Conservation (phyloP, 1,139 yeast species). For the Taiozyma sp. region DNA sequence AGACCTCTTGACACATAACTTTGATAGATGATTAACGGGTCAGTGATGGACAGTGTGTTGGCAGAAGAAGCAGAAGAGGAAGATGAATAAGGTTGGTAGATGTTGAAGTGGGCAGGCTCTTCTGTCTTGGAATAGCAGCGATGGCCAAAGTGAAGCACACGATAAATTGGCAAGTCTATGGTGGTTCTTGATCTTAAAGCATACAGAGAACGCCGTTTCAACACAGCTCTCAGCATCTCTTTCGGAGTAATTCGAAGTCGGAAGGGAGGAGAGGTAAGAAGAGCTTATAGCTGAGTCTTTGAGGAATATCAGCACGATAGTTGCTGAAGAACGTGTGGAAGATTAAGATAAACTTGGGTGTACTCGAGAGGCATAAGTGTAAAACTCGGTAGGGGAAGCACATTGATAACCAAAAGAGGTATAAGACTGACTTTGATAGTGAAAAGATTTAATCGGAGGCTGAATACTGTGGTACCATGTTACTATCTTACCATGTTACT, state of each 20-base stretch:
- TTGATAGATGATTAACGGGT: constrained; percentile 58
- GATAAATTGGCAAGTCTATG: background rate
- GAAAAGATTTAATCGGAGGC: too few species aligned
- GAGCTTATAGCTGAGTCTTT: background rate
- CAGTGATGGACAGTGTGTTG: constrained; percentile 46
- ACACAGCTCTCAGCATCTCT: background rate
- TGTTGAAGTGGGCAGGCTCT: background rate
- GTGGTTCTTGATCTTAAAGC: background rate
- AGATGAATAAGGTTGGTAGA: background rate
- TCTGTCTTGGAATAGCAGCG: background rate
- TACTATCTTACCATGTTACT: too few species aligned
- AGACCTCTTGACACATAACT: constrained; percentile 47
- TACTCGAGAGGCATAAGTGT: background rate
- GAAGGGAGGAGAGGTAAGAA: background rate
- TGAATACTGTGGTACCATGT: too few species aligned
- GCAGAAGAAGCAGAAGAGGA: background rate
- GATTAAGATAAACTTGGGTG: background rate
- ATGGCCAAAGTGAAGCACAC: background rate
- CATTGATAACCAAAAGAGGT: background rate
- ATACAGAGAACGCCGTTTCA: background rate
- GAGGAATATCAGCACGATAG: background rate
- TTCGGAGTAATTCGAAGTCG: background rate
- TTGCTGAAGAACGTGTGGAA: background rate
- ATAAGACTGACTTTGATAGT: too few species aligned
- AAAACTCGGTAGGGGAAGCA: background rate